Conservation (phyloP, 768 basidiomycete genomes). For the Glaciozyma martinii region DNA sequence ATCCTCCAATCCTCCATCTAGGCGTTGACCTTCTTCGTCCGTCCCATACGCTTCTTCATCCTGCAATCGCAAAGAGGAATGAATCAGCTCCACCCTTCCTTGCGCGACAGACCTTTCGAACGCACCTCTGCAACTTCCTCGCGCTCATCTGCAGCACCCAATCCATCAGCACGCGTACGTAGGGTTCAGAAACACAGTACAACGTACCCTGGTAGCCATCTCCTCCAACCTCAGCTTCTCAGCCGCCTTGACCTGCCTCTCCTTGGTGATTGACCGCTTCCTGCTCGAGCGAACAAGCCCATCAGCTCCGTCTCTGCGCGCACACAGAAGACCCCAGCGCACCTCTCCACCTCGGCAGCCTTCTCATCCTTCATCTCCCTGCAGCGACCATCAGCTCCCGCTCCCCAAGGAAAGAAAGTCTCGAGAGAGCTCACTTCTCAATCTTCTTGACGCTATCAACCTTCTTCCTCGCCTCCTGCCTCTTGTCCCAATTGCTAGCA, state of each 20-base stretch:
- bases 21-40: conserved; percentile 32
- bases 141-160: conserved; percentile 32
- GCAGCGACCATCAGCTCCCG: background rate
- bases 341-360: conserved; percentile 23
- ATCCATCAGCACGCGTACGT: background rate
- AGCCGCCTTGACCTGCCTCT: conserved; percentile 25
- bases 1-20: background rate
- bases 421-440: conserved; percentile 16
- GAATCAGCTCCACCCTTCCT: background rate
- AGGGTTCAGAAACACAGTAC: background rate
- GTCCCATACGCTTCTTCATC: conserved; percentile 35
- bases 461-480: conserved; percentile 25
- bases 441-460: conserved; percentile 30
- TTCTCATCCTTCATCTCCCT: conserved; percentile 34
- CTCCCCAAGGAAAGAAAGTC: background rate
- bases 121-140: conserved; percentile 33
- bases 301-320: background rate
- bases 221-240: conserved; percentile 33
- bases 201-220: conserved; percentile 6
- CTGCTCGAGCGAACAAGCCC: background rate
- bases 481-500: conserved; percentile 20
- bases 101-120: background rate
- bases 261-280: conserved; percentile 21
- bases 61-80: background rate
- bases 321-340: background rate